These are phyloP conservation scores for Tuber umbilicatum DNA, from an alignment of 495 filamentous ascomycete genomes.

Conservation along the genomic window DNA sequence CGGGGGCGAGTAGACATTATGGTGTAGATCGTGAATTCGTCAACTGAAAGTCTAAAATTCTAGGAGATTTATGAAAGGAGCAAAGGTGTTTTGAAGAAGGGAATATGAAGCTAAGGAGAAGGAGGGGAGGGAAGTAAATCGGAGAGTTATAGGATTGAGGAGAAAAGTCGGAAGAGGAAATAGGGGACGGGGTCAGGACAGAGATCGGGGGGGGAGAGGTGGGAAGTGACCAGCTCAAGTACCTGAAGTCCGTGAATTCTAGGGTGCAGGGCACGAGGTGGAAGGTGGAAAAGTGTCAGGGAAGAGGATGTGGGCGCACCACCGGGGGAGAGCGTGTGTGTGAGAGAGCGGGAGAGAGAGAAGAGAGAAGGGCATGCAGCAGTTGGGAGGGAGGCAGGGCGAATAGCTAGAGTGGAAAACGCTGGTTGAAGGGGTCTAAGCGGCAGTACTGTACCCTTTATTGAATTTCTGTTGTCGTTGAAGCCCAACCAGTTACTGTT, in stretches of 20 bases:
- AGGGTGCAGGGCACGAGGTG: slow-evolving; percentile 6
- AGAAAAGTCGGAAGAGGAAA: background rate
- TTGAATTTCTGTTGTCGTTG: background rate
- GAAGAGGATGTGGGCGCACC: background rate
- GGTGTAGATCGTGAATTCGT: slow-evolving; percentile 19
- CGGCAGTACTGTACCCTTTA: background rate
- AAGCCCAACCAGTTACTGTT: background rate
- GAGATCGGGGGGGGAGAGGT: background rate
- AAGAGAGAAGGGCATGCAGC: slow-evolving; percentile 7
- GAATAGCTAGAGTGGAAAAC: background rate
- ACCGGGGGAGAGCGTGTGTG: too few relatives aligned
- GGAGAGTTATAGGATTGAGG: background rate
- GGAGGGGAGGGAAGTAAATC: slow-evolving; percentile 9
- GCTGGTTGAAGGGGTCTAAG: background rate
- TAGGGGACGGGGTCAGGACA: background rate
- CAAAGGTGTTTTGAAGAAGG: background rate
- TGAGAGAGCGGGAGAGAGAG: too few relatives aligned
- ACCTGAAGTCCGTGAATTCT: background rate
- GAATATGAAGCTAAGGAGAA: background rate
- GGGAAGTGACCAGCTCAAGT: background rate
- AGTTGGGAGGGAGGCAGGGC: background rate
- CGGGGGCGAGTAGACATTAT: slow-evolving; percentile 79
- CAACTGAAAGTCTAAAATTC: slow-evolving; percentile 29
- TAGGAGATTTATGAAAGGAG: background rate
- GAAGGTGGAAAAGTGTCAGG: background rate